A percentile compares a stretch with the other conserved stretches of the same genome.
Evolutionary conservation across 495 filamentous ascomycete genomes (phyloP).

Genomic region (Aspergillus hancockii): DNA sequence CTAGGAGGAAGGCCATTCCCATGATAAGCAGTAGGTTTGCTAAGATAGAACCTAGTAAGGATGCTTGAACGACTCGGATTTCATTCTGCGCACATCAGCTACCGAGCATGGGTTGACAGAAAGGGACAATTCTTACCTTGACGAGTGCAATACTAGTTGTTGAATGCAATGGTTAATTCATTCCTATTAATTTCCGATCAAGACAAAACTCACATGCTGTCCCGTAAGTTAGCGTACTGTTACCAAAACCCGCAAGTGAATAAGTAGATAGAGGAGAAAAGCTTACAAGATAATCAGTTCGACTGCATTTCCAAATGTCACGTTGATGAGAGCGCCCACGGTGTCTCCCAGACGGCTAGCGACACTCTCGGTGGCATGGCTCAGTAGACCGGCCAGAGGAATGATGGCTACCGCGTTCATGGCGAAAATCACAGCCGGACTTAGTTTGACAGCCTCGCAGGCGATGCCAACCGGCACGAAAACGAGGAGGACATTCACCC

Average conservation of each 20-base stretch:
- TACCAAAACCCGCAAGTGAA: background rate
- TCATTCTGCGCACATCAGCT: conserved; percentile 61
- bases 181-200: background rate
- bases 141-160: conserved; percentile 33
- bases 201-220: conserved; percentile 21
- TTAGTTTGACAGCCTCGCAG: conserved; percentile 52
- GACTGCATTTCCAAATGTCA: conserved; percentile 87
- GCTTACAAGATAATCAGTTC: conserved; percentile 81
- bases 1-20: conserved; percentile 86
- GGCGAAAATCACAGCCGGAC: conserved; percentile 62
- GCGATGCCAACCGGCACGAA: conserved; percentile 81
- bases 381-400: conserved; percentile 76
- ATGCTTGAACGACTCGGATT: conserved; percentile 87
- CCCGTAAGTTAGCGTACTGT: conserved; percentile 4
- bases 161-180: conserved; percentile 1
- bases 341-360: conserved; percentile 77
- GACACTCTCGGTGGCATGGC: conserved; percentile 80
- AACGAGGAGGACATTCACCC: conserved; percentile 75
- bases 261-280: background rate
- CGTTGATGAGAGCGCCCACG: conserved; percentile 78
- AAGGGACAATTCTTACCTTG: conserved; percentile 14
- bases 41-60: conserved; percentile 83
- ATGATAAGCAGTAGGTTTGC: conserved; percentile 85
- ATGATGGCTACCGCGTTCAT: conserved; percentile 85
- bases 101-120: background rate